These are phyloP conservation scores for Parascedosporium putredinis DNA, from an alignment of 2,329 filamentous ascomycete genomes.

Conservation along the genomic window DNA sequence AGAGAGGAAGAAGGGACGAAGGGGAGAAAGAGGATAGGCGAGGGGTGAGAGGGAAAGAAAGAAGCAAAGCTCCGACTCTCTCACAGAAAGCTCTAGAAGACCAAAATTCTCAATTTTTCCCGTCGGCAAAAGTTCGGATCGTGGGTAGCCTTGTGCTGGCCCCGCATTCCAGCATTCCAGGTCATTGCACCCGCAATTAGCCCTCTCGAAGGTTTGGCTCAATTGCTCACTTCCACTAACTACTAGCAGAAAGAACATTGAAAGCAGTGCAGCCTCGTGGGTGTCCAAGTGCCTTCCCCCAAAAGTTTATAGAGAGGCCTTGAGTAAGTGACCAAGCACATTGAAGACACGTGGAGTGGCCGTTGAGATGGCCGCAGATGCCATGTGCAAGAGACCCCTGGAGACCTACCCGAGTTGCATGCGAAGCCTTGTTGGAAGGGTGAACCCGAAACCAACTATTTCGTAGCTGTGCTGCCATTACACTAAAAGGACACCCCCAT, in stretches of 20 bases:
- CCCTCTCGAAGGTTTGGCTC: too few relatives aligned
- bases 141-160: not conserved
- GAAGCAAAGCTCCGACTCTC: not conserved
- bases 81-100: constrained; percentile 8
- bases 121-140: constrained; percentile 9
- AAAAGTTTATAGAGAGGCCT: not conserved
- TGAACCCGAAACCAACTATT: too few relatives aligned
- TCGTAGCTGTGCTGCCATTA: too few relatives aligned
- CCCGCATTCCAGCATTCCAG: not conserved
- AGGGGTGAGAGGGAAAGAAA: not conserved
- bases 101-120: not conserved
- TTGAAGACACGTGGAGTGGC: not conserved
- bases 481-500: too few relatives aligned
- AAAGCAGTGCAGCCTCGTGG: too few relatives aligned
- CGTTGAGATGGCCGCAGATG: not conserved
- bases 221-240: too few relatives aligned
- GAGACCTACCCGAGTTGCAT: not conserved
- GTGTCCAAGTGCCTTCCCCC: too few relatives aligned
- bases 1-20: not conserved
- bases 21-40: not conserved
- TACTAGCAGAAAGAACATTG: too few relatives aligned
- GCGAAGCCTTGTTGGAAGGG: too few relatives aligned
- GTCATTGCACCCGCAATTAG: not conserved
- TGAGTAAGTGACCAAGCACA: not conserved
- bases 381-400: not conserved